These are phyloP conservation scores for Boehmeria nivea DNA, from an alignment of 306 rosid species.

Conservation along the genomic window DNA sequence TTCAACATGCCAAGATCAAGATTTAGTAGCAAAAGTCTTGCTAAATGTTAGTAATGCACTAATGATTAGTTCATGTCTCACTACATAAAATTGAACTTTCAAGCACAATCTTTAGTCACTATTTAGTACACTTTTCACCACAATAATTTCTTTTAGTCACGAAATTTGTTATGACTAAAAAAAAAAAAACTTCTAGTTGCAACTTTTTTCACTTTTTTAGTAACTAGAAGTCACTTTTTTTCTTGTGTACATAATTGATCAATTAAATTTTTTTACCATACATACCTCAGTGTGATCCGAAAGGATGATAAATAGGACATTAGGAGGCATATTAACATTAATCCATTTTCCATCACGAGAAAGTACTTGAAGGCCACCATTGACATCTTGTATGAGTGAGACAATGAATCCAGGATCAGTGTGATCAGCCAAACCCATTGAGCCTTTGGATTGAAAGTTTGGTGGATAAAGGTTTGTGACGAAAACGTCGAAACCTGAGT, in stretches of 20 bases:
- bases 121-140: no score
- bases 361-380: slow-evolving; percentile 47
- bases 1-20: no score
- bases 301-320: slow-evolving; percentile 47
- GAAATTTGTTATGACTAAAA: no score
- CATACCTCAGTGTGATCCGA: slow-evolving; percentile 62
- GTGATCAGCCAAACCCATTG: slow-evolving; percentile 36
- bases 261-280: no score
- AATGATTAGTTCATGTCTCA: no score
- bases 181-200: neutral
- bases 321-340: slow-evolving; percentile 37
- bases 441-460: slow-evolving; percentile 19
- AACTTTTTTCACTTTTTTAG: neutral
- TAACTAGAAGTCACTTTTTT: neutral
- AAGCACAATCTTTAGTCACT: no score
- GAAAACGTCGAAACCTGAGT: slow-evolving; percentile 45
- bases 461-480: slow-evolving; percentile 51
- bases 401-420: slow-evolving; percentile 52
- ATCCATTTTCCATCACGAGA: slow-evolving; percentile 48
- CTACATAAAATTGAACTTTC: no score
- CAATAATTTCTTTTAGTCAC: no score
- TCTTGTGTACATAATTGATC: neutral
- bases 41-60: no score
- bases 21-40: no score
- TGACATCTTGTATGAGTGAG: slow-evolving; percentile 43